phyloP scores from a whole-genome alignment of 345 rosid genomes.

The Hirschfeldia incana region DNA sequence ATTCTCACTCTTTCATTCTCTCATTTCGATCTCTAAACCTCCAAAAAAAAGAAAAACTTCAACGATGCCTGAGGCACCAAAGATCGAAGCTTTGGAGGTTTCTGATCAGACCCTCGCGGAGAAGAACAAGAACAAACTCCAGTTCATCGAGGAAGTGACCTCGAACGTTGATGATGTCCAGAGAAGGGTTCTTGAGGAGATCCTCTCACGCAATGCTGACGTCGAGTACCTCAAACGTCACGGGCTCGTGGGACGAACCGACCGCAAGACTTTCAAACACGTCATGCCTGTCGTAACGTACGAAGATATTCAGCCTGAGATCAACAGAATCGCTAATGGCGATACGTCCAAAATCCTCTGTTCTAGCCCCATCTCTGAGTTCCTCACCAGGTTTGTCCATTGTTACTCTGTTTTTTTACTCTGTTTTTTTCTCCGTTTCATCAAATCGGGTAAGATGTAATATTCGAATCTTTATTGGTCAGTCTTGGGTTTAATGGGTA shows the following conservation, averaged over 20 bases:
- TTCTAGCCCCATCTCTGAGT: slow-evolving; percentile 87
- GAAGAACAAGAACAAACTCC: slow-evolving; percentile 58
- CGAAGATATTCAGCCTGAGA: slow-evolving; percentile 76
- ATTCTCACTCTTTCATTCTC: slow-evolving; percentile 12
- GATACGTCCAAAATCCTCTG: slow-evolving; percentile 83
- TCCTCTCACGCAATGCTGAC: slow-evolving; percentile 79
- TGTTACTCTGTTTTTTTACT: neutral
- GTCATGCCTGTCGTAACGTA: slow-evolving; percentile 73
- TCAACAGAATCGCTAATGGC: slow-evolving; percentile 89
- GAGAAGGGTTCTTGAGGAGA: slow-evolving; percentile 65
- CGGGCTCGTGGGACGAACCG: slow-evolving; percentile 62
- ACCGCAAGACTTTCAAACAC: slow-evolving; percentile 73
- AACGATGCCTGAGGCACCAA: slow-evolving; percentile 91
- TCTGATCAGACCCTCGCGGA: slow-evolving; percentile 47
- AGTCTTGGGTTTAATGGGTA: neutral
- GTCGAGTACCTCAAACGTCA: slow-evolving; percentile 79
- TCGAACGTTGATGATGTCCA: slow-evolving; percentile 70
- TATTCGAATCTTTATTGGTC: slow-evolving; percentile 18
- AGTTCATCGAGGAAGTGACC: slow-evolving; percentile 83
- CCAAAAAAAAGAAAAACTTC: neutral
- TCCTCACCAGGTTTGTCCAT: slow-evolving; percentile 74
- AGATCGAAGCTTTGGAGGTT: slow-evolving; percentile 33
- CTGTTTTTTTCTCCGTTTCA: slow-evolving; percentile 17
- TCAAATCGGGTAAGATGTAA: neutral
- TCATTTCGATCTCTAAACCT: neutral